Evolutionary conservation across 768 basidiomycete species (phyloP), one percentile per base, ranked within the genome.

Genomic region (Tylopilus felleus): DNA sequence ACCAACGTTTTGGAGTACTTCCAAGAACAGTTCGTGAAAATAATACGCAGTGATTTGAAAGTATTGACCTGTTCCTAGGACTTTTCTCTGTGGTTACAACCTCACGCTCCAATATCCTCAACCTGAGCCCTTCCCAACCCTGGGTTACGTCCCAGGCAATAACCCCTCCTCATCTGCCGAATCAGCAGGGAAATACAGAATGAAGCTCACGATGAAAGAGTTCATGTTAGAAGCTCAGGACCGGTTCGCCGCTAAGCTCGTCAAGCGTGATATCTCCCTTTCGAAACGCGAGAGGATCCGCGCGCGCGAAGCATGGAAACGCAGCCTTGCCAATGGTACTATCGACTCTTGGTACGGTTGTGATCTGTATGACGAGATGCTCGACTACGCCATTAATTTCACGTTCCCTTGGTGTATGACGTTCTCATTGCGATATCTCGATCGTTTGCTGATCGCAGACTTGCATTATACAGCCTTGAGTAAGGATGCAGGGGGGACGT

Each of bases 351-450:
- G 81, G 83, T 86, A 85, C 43, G 82, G 83, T 6, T 90, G 88
- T 67, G 74, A 81, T 51, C 64, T 88, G 12, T 76, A 80, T 45
- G 80, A 83, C 53, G 81, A 85, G 71, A 78, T 84, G 69, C 61
- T 86, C 29, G 87, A 89, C 68, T 89, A 89, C 58, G 84, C 86
- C 16, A 48, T 82, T 54, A 90, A 90, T 63, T 88, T 76, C 62
- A 86, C 87, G 1, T 82, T 76, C 63, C 88, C 88, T 2, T 80
- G 79, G 80, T 61, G 75, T 81, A 70, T 21, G 76, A 17, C 27
- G 6, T 38, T 40, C n/a, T 56, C 21, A 7, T 40, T 22, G 8
- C 28, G 25, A 16, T 42, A 13, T 33, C 53, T 22, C 27, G 39
- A 54, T 29, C 46, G n/a, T 62, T 19, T 14, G 6, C 49, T 62